These are phyloP conservation scores for Hypoxylon crocopeplum DNA, from an alignment of 495 filamentous ascomycete genomes.

Conservation along the genomic window DNA sequence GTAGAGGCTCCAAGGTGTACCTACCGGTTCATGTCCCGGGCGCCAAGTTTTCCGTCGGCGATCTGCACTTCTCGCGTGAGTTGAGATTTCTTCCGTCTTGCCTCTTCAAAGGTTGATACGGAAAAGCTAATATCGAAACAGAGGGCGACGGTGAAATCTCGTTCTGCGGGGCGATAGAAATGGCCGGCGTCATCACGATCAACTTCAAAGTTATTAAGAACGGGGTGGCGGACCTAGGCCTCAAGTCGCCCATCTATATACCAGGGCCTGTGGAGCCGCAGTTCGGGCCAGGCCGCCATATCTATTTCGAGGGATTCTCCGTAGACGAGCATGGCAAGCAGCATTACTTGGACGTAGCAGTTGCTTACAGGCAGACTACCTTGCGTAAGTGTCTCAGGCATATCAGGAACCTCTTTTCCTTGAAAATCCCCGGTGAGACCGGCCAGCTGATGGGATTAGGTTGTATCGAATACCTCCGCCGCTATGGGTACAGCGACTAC, in stretches of 20 bases:
- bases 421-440: background rate
- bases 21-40: constrained; percentile 83
- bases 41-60: constrained; percentile 92
- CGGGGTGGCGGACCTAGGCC: constrained; percentile 75
- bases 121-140: constrained; percentile 7
- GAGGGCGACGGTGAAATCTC: constrained; percentile 94
- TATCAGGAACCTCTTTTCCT: too few species aligned
- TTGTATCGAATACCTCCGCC: constrained; percentile 81
- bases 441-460: constrained; percentile 16
- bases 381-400: constrained; percentile 58
- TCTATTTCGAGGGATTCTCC: constrained; percentile 95
- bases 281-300: constrained; percentile 82
- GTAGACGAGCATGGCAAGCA: constrained; percentile 93
- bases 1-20: constrained; percentile 85
- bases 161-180: constrained; percentile 97
- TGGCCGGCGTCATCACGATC: constrained; percentile 91
- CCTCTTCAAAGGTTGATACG: background rate
- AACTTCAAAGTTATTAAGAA: constrained; percentile 90
- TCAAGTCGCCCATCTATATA: constrained; percentile 88
- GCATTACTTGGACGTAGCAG: constrained; percentile 90
- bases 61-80: constrained; percentile 81
- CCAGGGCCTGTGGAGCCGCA: constrained; percentile 92
- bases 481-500: constrained; percentile 78
- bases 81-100: background rate
- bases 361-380: constrained; percentile 88